Percentiles rank a stretch among this genome's conserved stretches.
Evolutionary conservation across 2,329 filamentous ascomycete species (phyloP).

Genomic region (Ophiostoma fasciatum): DNA sequence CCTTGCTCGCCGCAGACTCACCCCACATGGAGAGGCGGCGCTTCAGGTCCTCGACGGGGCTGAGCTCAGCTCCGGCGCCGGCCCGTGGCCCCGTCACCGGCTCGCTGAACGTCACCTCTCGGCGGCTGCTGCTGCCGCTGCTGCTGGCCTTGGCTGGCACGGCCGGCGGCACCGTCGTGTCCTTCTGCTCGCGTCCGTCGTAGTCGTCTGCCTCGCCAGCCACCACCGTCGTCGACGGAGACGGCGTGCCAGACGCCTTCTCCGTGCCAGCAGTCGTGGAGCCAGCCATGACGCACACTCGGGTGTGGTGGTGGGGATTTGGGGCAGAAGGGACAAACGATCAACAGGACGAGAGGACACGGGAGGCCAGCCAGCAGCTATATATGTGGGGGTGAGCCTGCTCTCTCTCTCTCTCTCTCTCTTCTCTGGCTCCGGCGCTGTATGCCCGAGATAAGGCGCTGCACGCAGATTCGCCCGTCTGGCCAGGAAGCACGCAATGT

Average conservation of each 20-base stretch:
- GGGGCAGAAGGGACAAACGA: constrained; percentile 7
- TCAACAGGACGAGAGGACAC: constrained; percentile 11
- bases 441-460: too few relatives aligned
- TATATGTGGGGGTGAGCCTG: constrained; percentile 11
- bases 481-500: too few relatives aligned
- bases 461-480: too few relatives aligned
- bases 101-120: too few relatives aligned
- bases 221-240: constrained; percentile 11
- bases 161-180: too few relatives aligned
- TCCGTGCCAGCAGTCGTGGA: constrained; percentile 11
- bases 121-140: too few relatives aligned
- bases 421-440: background rate
- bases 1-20: constrained; percentile 19
- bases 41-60: constrained; percentile 20
- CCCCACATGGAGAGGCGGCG: constrained; percentile 26
- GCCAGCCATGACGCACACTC: constrained; percentile 22
- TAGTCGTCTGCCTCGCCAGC: too few relatives aligned
- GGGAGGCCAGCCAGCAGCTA: constrained; percentile 10
- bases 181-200: background rate
- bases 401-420: background rate
- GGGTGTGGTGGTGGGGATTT: constrained; percentile 2
- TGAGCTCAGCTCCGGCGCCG: constrained; percentile 2
- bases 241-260: constrained; percentile 20
- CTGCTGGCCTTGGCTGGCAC: background rate
- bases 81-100: background rate